A percentile compares a stretch with the other conserved stretches of the same genome.
These are phyloP conservation scores for Pseudozyma sp. DNA, from an alignment of 1,284 basidiomycete species.

Conservation along the genomic window DNA sequence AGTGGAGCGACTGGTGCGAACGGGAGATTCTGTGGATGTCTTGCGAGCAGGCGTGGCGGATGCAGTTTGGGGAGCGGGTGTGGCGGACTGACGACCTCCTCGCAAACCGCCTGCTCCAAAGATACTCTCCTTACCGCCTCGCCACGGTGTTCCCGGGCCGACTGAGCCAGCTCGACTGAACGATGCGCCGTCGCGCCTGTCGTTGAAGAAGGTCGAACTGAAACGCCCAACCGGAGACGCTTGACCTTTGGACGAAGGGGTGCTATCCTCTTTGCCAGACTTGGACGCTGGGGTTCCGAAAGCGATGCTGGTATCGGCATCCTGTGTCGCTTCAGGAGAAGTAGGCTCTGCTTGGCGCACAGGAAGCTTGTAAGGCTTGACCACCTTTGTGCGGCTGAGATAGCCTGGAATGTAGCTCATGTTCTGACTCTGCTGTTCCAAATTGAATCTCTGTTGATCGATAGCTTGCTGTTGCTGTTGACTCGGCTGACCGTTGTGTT, in stretches of 20 bases:
- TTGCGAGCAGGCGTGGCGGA: conserved; percentile 37
- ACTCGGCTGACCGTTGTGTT: conserved; percentile 23
- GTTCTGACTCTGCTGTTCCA: conserved; percentile 46
- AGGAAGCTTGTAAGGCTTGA: conserved; percentile 52
- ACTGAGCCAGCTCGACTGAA: conserved; percentile 32
- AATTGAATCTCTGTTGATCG: conserved; percentile 36
- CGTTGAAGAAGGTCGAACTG: conserved; percentile 59
- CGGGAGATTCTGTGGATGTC: conserved; percentile 32
- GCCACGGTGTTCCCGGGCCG: conserved; percentile 37
- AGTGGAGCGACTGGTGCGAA: conserved; percentile 30
- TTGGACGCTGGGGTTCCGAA: conserved; percentile 56
- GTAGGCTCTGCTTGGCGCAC: conserved; percentile 42
- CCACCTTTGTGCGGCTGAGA: conserved; percentile 46
- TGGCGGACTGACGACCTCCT: conserved; percentile 44
- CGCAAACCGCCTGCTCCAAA: conserved; percentile 59
- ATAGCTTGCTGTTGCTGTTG: conserved; percentile 40
- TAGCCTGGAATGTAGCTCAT: conserved; percentile 55
- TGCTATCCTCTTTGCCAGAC: conserved; percentile 43
- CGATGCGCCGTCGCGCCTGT: conserved; percentile 39
- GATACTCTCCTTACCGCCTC: conserved; percentile 55
- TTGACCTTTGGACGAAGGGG: conserved; percentile 36
- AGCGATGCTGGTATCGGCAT: conserved; percentile 41
- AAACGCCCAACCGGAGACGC: conserved; percentile 51
- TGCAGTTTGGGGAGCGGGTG: conserved; percentile 26
- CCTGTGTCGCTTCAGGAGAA: conserved; percentile 42